Base-by-base conservation (phyloP, 2,329 filamentous ascomycete species). In the Pseudopyricularia cyperi region DNA sequence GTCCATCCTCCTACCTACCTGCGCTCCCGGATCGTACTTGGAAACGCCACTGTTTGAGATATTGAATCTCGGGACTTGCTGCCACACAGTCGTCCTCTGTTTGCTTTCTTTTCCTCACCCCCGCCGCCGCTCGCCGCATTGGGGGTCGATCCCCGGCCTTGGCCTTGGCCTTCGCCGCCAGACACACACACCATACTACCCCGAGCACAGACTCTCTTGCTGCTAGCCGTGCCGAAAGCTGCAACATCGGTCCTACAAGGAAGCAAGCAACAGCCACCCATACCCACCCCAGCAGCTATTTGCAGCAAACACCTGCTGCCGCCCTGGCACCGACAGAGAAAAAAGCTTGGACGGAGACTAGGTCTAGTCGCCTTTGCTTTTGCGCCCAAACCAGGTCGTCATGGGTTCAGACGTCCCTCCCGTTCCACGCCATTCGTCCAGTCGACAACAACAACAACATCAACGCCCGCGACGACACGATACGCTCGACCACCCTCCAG, bases 11-110 rank as follows among this genome's bases (percentile, higher is more conserved):
- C 19, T 42, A 12, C 17, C 22, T 42, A 12, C 37, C 37, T 8
- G 4, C 22, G 22, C 26, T 34, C 35, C 42, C 42, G 42, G 49
- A 51, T 22, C 22, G 19, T 42, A 11, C 32, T 28, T 26, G 17
- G 35, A 9, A 42, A 37, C 48, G 48, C 49, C 49, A 44, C 37
- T 51, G 49, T 51, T 51, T 51, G 35, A 44, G 35, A 51, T n/a
- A 26, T n/a, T 30, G n/a, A 17, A n/a, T 7, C 37, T 22, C 14
- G 37, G 37, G 4, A n/a, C 37, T 19, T 42, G 37, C 37, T 42
- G 37, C 19, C 17, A n/a, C n/a, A n/a, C n/a, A n/a, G n/a, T n/a
- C n/a, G 37, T 42, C 22, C 22, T 42, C 14, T 19, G n/a, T 37
- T n/a, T 37, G 5, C 15, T 37, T 35, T 37, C 34, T 39, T 39